phyloP scores from a whole-genome alignment of 192 early-diverging fungal species.

The Entrophospora sp. region DNA sequence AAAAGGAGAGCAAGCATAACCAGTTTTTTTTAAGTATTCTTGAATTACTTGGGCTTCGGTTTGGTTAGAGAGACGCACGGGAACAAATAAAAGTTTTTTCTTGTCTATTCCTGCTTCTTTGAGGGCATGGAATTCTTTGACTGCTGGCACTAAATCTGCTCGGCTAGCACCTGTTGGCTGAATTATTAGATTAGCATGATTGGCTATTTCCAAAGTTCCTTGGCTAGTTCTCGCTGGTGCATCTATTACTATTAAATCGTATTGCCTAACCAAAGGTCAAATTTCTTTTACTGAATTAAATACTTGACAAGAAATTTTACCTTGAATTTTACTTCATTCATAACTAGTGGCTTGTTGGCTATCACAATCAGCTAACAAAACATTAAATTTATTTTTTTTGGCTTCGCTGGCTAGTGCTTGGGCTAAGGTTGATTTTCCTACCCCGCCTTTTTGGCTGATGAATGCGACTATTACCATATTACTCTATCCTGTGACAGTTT shows the following conservation, averaged over 20 bases:
- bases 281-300: constrained; percentile 1
- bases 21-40: too few species aligned
- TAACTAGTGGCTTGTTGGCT: constrained; percentile 5
- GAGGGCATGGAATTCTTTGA: too few species aligned
- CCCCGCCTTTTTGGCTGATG: constrained; percentile 7
- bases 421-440: not conserved
- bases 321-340: not conserved
- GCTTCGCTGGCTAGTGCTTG: not conserved
- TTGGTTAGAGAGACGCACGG: too few species aligned
- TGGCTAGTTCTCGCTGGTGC: constrained; percentile 1
- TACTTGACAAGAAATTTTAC: constrained; percentile 4
- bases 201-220: constrained; percentile 12
- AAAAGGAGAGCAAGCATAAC: too few species aligned
- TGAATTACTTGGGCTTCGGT: too few species aligned
- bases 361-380: not conserved
- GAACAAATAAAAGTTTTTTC: too few species aligned
- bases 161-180: not conserved
- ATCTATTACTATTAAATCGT: constrained; percentile 10
- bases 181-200: constrained; percentile 11
- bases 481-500: not conserved
- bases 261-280: constrained; percentile 11
- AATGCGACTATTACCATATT: constrained; percentile 7
- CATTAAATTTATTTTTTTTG: not conserved
- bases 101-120: too few species aligned
- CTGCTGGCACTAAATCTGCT: constrained; percentile 8